Conservation (phyloP, 208 protist genomes). For the Trypanosoma theileri region DNA sequence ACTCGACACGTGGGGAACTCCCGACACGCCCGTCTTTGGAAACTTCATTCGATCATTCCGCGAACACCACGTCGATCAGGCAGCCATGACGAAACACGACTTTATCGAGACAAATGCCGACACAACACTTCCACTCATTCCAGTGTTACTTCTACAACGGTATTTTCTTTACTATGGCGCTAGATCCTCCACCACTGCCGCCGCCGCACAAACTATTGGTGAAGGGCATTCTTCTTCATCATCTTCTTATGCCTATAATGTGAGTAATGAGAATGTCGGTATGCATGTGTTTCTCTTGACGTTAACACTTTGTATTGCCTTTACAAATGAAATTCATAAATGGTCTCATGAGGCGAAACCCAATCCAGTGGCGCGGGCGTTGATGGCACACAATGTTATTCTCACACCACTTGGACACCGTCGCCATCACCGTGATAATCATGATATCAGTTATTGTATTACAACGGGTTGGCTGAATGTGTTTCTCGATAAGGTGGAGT, state of each 20-base stretch:
- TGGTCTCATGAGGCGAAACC: constrained; percentile 88
- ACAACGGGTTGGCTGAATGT: constrained; percentile 95
- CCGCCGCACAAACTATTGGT: not conserved
- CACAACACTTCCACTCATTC: constrained; percentile 87
- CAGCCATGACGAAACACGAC: constrained; percentile 92
- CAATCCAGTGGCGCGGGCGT: constrained; percentile 46
- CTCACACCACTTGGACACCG: constrained; percentile 85
- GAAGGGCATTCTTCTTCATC: constrained; percentile 30
- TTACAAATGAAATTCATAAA: constrained; percentile 96
- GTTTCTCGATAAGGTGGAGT: constrained; percentile 80
- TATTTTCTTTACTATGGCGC: constrained; percentile 27
- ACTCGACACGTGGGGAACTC: constrained; percentile 92
- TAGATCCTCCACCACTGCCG: no score
- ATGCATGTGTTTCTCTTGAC: constrained; percentile 69
- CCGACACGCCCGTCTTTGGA: constrained; percentile 87
- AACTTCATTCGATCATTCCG: constrained; percentile 94
- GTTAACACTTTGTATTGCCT: constrained; percentile 75
- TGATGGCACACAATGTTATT: constrained; percentile 78
- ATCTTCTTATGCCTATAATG: constrained; percentile 62
- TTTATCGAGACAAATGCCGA: constrained; percentile 95
- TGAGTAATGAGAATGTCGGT: constrained; percentile 61
- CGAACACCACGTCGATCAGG: constrained; percentile 93
- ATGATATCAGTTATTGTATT: constrained; percentile 94
- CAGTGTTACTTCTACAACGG: constrained; percentile 62
- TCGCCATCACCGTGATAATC: constrained; percentile 90